Evolutionary conservation across 2,329 filamentous ascomycete genomes (phyloP).

Genomic region (Hypoxylon sp.): DNA sequence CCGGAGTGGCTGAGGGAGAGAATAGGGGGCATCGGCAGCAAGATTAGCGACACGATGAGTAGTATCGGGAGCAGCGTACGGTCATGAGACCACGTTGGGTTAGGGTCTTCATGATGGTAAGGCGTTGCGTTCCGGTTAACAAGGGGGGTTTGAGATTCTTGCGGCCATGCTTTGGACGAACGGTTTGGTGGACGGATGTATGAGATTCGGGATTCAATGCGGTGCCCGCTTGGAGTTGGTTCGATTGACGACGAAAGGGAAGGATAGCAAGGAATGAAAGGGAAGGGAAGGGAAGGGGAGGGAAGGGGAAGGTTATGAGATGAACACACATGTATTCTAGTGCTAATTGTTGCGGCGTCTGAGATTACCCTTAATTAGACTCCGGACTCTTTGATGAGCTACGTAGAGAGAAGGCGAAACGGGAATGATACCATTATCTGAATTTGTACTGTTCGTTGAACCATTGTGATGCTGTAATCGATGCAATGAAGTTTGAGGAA

Average conservation of each 20-base stretch:
- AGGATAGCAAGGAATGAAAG: neutral
- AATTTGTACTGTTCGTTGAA: neutral
- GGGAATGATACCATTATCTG: slow-evolving; percentile 28
- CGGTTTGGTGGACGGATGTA: slow-evolving; percentile 4
- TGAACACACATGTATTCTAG: slow-evolving; percentile 25
- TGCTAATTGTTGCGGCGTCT: slow-evolving; percentile 28
- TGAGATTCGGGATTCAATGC: slow-evolving; percentile 15
- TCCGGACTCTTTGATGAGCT: slow-evolving; percentile 27
- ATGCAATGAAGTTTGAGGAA: neutral
- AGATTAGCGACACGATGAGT: slow-evolving; percentile 61
- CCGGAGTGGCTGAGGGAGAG: slow-evolving; percentile 62
- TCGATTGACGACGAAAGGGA: slow-evolving; percentile 14
- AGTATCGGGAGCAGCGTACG: slow-evolving; percentile 59
- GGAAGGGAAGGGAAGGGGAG: neutral
- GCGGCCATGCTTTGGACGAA: slow-evolving; percentile 7
- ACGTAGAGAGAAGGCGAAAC: slow-evolving; percentile 20
- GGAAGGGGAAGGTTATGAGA: neutral
- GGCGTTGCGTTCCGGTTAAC: slow-evolving; percentile 27
- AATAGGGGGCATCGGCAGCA: slow-evolving; percentile 63
- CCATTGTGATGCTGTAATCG: neutral
- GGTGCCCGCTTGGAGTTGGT: slow-evolving; percentile 29
- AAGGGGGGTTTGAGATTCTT: slow-evolving; percentile 20
- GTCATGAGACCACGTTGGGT: slow-evolving; percentile 4
- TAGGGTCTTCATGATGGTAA: neutral
- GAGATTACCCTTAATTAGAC: slow-evolving; percentile 22